Conservation (phyloP, 2,329 filamentous ascomycete genomes). For the Fusarium sp. region DNA sequence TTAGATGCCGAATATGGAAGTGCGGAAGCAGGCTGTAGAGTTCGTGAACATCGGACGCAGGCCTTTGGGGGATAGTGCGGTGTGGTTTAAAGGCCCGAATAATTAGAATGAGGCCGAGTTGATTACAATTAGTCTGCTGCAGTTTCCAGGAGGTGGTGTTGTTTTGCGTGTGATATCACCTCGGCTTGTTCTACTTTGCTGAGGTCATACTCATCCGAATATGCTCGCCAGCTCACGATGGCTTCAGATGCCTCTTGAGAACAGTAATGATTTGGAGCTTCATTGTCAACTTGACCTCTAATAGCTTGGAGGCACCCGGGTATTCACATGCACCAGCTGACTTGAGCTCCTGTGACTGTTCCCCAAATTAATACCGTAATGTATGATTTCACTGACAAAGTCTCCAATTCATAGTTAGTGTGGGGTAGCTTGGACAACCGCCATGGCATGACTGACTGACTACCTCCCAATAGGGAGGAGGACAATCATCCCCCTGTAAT, state of each 20-base stretch:
- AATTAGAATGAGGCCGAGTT: conserved; percentile 33
- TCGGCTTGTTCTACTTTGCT: neutral
- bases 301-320: neutral
- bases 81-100: conserved; percentile 43
- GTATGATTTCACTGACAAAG: neutral
- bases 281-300: neutral
- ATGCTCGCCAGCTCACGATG: neutral
- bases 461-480: neutral
- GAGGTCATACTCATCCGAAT: neutral
- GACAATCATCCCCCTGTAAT: neutral
- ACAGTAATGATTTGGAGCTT: neutral
- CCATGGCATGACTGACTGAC: neutral
- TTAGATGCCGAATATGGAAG: conserved; percentile 32
- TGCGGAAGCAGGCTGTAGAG: conserved; percentile 22
- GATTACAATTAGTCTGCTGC: neutral
- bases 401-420: neutral
- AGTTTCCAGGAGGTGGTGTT: conserved; percentile 10
- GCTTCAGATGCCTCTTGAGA: neutral
- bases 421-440: neutral
- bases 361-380: neutral
- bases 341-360: neutral
- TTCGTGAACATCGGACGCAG: conserved; percentile 16
- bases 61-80: conserved; percentile 35
- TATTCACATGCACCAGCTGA: neutral
- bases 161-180: conserved; percentile 9